Evolutionary conservation across 306 rosid genomes (phyloP).

Genomic region (Hippophae tibetana): DNA sequence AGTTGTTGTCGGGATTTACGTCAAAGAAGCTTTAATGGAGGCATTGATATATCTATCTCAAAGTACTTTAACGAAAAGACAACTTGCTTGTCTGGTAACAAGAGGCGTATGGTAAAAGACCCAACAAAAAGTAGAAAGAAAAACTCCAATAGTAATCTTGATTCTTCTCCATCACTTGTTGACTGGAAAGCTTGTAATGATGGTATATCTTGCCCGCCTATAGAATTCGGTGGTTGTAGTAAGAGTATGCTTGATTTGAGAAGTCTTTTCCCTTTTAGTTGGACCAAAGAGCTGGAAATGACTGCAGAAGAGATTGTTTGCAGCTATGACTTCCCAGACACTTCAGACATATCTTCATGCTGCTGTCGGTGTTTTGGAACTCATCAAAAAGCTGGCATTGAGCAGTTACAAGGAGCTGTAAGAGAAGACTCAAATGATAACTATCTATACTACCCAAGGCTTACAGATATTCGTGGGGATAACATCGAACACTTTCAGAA

Average conservation of each 20-base stretch:
- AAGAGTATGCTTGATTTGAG: constrained; percentile 66
- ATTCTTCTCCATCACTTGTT: constrained; percentile 28
- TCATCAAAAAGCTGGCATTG: constrained; percentile 35
- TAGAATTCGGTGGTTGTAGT: constrained; percentile 65
- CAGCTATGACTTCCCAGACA: constrained; percentile 96
- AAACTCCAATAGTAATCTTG: constrained; percentile 17
- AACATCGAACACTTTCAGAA: constrained; percentile 87
- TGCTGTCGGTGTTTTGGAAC: constrained; percentile 61
- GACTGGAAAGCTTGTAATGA: constrained; percentile 36
- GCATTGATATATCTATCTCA: constrained; percentile 20
- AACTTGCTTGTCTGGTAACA: constrained; percentile 24
- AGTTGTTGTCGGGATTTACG: constrained; percentile 54
- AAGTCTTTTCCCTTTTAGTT: constrained; percentile 51
- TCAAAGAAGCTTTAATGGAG: constrained; percentile 34
- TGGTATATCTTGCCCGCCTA: constrained; percentile 50
- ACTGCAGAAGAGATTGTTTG: constrained; percentile 93
- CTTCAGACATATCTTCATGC: constrained; percentile 50
- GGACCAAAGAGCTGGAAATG: constrained; percentile 80
- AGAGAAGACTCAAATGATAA: constrained; percentile 76
- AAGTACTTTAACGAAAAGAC: constrained; percentile 31
- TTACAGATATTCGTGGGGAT: constrained; percentile 40
- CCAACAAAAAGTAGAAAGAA: constrained; percentile 24
- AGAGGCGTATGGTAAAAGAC: constrained; percentile 29
- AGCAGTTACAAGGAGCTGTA: constrained; percentile 45
- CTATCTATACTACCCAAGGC: constrained; percentile 56